Percentiles rank a stretch among this genome's conserved stretches.
Evolutionary conservation across 768 basidiomycete genomes (phyloP).

Genomic region (Boletus insuetus): DNA sequence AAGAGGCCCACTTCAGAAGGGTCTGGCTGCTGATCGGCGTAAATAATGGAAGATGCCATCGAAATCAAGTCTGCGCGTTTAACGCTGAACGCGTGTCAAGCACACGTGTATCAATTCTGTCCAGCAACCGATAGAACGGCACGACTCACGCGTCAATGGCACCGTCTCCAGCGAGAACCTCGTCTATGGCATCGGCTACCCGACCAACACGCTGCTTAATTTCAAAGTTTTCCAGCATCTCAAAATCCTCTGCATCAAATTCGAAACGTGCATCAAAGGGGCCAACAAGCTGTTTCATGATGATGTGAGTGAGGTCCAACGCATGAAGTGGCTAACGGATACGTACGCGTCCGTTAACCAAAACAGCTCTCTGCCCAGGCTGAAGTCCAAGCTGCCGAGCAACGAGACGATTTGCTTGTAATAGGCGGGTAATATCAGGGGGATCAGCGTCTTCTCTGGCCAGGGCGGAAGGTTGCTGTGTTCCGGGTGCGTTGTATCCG

Average conservation of each 20-base stretch:
- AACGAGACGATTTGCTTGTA: slow-evolving; percentile 46
- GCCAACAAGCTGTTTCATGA: slow-evolving; percentile 62
- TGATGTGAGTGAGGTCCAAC: slow-evolving; percentile 1
- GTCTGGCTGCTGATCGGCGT: slow-evolving; percentile 68
- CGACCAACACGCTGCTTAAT: slow-evolving; percentile 64
- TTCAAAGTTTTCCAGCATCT: slow-evolving; percentile 71
- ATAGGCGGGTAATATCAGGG: slow-evolving; percentile 31
- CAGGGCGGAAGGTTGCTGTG: slow-evolving; percentile 41
- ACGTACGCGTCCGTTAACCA: slow-evolving; percentile 84
- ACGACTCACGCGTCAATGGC: slow-evolving; percentile 43
- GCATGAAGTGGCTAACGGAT: background rate
- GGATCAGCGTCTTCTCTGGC: slow-evolving; percentile 30
- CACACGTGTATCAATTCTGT: background rate
- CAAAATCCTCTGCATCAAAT: slow-evolving; percentile 72
- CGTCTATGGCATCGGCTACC: slow-evolving; percentile 62
- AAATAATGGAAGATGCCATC: slow-evolving; percentile 67
- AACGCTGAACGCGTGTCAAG: slow-evolving; percentile 36
- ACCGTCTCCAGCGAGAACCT: slow-evolving; percentile 40
- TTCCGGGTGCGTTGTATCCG: slow-evolving; percentile 2
- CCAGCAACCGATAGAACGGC: background rate
- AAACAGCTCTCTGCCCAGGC: slow-evolving; percentile 59
- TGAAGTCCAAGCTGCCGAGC: slow-evolving; percentile 54
- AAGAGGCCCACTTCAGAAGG: slow-evolving; percentile 72
- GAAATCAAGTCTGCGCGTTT: slow-evolving; percentile 59
- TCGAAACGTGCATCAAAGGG: slow-evolving; percentile 53